These are phyloP conservation scores for Jamesozyma lodderae DNA, from an alignment of 805 yeast genomes.

Conservation along the genomic window DNA sequence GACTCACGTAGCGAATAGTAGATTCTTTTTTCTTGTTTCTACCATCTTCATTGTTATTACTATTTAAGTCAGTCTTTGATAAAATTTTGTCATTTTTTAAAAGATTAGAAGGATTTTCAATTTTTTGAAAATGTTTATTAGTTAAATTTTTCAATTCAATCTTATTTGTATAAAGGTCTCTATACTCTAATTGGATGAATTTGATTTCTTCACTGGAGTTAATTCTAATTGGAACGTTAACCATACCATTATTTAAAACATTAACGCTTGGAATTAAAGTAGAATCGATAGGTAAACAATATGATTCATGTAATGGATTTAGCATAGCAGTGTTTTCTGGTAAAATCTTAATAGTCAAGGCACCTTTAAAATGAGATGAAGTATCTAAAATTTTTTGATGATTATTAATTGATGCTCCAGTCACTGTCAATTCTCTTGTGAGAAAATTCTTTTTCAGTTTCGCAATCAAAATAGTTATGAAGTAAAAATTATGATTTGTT, in stretches of 20 bases:
- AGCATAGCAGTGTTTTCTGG: slow-evolving; percentile 86
- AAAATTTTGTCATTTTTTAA: slow-evolving; percentile 16
- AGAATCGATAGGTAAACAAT: slow-evolving; percentile 45
- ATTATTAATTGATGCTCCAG: slow-evolving; percentile 36
- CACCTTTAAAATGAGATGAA: slow-evolving; percentile 65
- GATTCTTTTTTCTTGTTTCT: slow-evolving; percentile 7
- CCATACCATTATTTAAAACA: slow-evolving; percentile 7
- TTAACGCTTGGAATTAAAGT: slow-evolving; percentile 11
- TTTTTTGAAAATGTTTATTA: slow-evolving; percentile 42
- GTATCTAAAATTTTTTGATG: slow-evolving; percentile 19
- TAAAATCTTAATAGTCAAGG: slow-evolving; percentile 72
- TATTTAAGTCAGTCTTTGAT: slow-evolving; percentile 7
- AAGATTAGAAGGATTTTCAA: slow-evolving; percentile 13
- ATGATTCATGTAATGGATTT: slow-evolving; percentile 61
- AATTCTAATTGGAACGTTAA: slow-evolving; percentile 56
- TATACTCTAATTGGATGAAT: slow-evolving; percentile 53
- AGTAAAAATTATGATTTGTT: slow-evolving; percentile 41
- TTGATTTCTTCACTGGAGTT: slow-evolving; percentile 73
- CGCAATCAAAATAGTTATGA: slow-evolving; percentile 32
- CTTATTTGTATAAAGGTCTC: slow-evolving; percentile 45
- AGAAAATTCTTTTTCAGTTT: slow-evolving; percentile 34
- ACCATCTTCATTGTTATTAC: neutral
- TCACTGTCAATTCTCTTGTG: slow-evolving; percentile 42
- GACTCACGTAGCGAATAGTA: slow-evolving; percentile 45
- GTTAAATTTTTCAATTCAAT: slow-evolving; percentile 45